Evolutionary conservation across 768 basidiomycete species (phyloP).

Genomic region (Hirschioporus abietinus): DNA sequence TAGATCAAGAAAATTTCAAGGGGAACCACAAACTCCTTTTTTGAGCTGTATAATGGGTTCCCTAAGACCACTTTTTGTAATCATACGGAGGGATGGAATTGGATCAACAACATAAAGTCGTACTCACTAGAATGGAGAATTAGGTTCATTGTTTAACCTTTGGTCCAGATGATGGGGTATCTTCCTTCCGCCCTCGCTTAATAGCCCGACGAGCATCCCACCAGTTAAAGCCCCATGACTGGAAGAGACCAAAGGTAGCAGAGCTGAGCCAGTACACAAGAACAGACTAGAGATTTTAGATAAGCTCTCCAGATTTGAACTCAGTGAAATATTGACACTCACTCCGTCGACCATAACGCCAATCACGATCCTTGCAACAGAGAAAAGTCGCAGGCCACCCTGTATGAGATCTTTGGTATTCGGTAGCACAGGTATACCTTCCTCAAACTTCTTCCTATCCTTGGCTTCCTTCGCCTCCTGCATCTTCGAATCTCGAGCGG

Average conservation of each 20-base stretch:
- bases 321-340: slow-evolving; percentile 19
- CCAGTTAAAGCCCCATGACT: slow-evolving; percentile 71
- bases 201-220: slow-evolving; percentile 41
- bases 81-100: slow-evolving; percentile 42
- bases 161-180: slow-evolving; percentile 2
- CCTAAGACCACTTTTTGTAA: slow-evolving; percentile 71
- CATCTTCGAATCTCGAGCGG: slow-evolving; percentile 25
- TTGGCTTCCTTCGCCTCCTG: slow-evolving; percentile 43
- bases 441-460: slow-evolving; percentile 42
- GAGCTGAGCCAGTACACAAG: slow-evolving; percentile 76
- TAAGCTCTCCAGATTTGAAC: slow-evolving; percentile 10
- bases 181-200: slow-evolving; percentile 9
- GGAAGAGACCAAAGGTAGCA: slow-evolving; percentile 64
- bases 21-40: slow-evolving; percentile 37
- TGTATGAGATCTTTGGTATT: slow-evolving; percentile 49
- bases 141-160: slow-evolving; percentile 2
- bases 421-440: slow-evolving; percentile 36
- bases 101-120: background rate
- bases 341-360: slow-evolving; percentile 72
- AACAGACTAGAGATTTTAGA: slow-evolving; percentile 42
- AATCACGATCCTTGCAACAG: slow-evolving; percentile 61
- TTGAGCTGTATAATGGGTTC: slow-evolving; percentile 39
- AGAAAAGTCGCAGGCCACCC: slow-evolving; percentile 46
- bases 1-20: slow-evolving; percentile 82
- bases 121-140: slow-evolving; percentile 5